These are phyloP conservation scores for Corylus heterophylla DNA, from an alignment of 306 rosid species.

Conservation along the genomic window DNA sequence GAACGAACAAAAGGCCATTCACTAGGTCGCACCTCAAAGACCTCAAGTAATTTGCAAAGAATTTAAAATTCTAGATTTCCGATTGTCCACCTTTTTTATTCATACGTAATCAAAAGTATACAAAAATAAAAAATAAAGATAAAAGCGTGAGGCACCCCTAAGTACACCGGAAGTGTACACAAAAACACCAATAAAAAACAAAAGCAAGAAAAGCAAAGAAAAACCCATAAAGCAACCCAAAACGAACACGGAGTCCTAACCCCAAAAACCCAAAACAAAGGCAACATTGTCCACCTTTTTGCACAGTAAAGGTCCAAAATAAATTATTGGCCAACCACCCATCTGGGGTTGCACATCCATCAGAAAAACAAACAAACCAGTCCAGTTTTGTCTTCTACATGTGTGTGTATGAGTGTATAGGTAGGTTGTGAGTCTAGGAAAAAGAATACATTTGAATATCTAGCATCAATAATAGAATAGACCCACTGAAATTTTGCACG, in stretches of 20 bases:
- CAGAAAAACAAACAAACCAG: background rate
- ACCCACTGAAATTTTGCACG: background rate
- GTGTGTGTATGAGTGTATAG: too few relatives aligned
- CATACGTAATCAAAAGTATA: too few relatives aligned
- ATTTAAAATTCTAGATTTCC: background rate
- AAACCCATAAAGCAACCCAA: too few relatives aligned
- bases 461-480: background rate
- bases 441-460: background rate
- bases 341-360: background rate
- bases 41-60: background rate
- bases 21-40: background rate
- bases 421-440: background rate
- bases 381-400: background rate
- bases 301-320: background rate
- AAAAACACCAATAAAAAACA: too few relatives aligned
- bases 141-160: too few relatives aligned
- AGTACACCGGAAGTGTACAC: too few relatives aligned
- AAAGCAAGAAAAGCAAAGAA: too few relatives aligned
- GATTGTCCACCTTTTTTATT: background rate
- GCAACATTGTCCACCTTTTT: background rate
- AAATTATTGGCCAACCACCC: background rate
- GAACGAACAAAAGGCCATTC: too few relatives aligned
- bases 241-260: too few relatives aligned
- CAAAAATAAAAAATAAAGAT: too few relatives aligned
- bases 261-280: too few relatives aligned